These are phyloP conservation scores for Acanthamoeba healyi DNA, from an alignment of 208 protist species.

Conservation along the genomic window DNA sequence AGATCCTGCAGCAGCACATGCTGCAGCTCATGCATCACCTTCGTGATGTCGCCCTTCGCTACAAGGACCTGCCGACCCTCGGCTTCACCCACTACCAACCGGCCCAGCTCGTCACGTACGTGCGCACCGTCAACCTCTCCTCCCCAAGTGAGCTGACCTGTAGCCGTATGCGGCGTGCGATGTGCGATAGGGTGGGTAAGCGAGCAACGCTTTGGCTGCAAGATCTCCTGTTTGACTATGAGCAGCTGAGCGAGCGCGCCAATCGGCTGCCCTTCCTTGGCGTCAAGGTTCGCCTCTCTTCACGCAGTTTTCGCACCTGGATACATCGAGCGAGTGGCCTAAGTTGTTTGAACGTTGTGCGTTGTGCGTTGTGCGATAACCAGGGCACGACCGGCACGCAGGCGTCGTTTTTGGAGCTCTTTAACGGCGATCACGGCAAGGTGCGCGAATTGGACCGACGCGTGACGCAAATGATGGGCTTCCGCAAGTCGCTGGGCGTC, in stretches of 20 bases:
- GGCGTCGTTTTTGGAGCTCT: conserved; percentile 86
- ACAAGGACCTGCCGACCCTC: conserved; percentile 86
- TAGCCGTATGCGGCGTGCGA: no score
- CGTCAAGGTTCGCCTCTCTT: conserved; percentile 48
- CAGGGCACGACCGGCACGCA: conserved; percentile 89
- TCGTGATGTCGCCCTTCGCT: conserved; percentile 67
- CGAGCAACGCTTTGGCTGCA: conserved; percentile 87
- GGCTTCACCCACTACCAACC: conserved; percentile 90
- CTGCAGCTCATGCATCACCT: conserved; percentile 34
- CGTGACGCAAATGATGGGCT: conserved; percentile 85
- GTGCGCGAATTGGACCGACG: conserved; percentile 76
- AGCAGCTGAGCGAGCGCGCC: conserved; percentile 59
- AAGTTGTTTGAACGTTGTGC: neutral
- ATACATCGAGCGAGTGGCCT: no score
- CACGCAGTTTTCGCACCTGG: neutral
- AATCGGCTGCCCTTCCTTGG: conserved; percentile 78
- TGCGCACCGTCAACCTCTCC: no score
- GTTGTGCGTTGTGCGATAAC: neutral
- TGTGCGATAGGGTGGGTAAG: conserved; percentile 84
- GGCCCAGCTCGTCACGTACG: conserved; percentile 88
- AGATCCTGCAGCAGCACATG: conserved; percentile 79
- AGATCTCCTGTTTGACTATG: conserved; percentile 85
- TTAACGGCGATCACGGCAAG: conserved; percentile 84
- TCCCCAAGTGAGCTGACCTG: no score
- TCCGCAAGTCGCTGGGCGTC: conserved; percentile 77